phyloP scores from a whole-genome alignment of 1,139 yeast species.

The Casaregolazyma lundiana region DNA sequence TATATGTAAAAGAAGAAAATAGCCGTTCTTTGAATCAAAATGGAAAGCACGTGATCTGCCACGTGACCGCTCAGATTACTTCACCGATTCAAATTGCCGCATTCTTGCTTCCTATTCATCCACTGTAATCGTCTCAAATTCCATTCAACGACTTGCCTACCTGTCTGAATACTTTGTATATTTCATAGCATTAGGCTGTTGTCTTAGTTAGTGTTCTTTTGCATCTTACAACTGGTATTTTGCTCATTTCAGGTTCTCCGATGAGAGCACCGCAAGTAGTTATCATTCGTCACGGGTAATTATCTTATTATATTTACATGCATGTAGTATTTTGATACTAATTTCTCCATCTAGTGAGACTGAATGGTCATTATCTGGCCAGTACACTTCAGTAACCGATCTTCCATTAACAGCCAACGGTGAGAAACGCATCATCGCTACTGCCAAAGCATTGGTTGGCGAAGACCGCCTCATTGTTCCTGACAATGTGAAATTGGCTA shows the following conservation, averaged over 20 bases:
- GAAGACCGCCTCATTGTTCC: slow-evolving; percentile 59
- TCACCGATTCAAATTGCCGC: no score
- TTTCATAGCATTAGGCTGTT: no score
- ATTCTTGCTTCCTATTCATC: no score
- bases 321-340: slow-evolving; percentile 7
- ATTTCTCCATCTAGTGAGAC: slow-evolving; percentile 56
- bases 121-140: no score
- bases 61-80: no score
- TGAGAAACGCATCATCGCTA: slow-evolving; percentile 63
- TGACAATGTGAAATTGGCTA: slow-evolving; percentile 52
- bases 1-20: no score
- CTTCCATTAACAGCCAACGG: slow-evolving; percentile 75
- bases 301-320: slow-evolving; percentile 11
- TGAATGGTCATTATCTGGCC: slow-evolving; percentile 92
- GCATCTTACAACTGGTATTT: no score
- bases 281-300: slow-evolving; percentile 66
- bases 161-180: no score
- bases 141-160: no score
- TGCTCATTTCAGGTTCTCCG: not conserved
- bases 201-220: no score
- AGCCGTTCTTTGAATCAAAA: no score
- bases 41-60: no score
- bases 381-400: slow-evolving; percentile 83
- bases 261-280: slow-evolving; percentile 62
- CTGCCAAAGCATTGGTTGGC: slow-evolving; percentile 70